Base-by-base conservation (phyloP, 352 stramenopile species). In the Plasmopara muralis region DNA sequence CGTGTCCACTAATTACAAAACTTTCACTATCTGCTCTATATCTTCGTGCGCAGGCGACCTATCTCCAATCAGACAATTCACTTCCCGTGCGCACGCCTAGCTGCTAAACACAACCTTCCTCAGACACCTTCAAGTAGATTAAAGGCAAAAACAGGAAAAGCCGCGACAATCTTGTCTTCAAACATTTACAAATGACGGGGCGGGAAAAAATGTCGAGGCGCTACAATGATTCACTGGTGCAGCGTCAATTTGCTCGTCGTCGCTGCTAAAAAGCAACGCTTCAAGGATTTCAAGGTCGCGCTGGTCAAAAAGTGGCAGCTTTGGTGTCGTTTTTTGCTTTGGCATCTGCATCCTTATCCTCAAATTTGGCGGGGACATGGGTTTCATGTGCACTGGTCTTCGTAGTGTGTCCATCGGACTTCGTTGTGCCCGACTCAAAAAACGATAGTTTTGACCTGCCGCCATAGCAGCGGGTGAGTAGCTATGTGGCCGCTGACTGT, bases 261-360 rank as follows among this genome's bases (percentile, higher is more conserved):
- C 73, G 18, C 70, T 74, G 50, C 66, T 79, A 28, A 84, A 84
- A 6, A 84, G 55, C 37, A 84, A 52, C 9, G 63, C 57, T 38
- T 84, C 70, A 12, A 84, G 60, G 25, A 84, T 84, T 30, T 75
- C 49, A 13, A 84, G 46, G 31, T 84, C 73, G 18, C 68, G 46
- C 25, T 64, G 59, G 42, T 80, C 66, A 33, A 84, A 80, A 10
- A 77, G 53, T 35, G 62, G 63, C 4, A 66, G 29, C 16, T 52
- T 55, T 33, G 50, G 46, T 9, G 37, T 57, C 43, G 20, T 25
- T 35, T 50, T 29, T 39, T 46, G 43, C 47, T 57, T 43, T 41
- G 51, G 48, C 18, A 37, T 37, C 49, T 56, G 44, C 62, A 68
- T 58, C 16, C 15, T 56, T 9, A 64, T 56, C 16, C 30, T 49